A percentile compares a stretch with the other conserved stretches of the same genome.
These are phyloP conservation scores for Tricladium varicosporioides DNA, from an alignment of 2,329 filamentous ascomycete genomes.

Conservation along the genomic window DNA sequence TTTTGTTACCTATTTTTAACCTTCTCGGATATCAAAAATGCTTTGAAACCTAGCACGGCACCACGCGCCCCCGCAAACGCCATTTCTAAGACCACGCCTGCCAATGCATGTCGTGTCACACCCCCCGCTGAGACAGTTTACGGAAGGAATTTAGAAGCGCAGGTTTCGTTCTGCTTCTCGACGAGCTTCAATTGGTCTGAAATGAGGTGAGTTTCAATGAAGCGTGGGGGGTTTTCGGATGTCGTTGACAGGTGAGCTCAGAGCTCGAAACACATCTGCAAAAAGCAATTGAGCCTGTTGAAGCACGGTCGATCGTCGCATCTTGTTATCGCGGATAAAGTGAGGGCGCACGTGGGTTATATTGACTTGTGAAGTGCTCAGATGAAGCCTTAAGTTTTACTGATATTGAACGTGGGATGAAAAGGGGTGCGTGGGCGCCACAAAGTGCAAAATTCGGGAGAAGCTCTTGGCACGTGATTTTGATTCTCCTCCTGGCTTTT, in stretches of 20 bases:
- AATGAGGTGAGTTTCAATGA: neutral
- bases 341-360: constrained; percentile 4
- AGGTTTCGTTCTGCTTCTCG: neutral
- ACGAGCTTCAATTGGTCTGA: neutral
- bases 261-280: too few species aligned
- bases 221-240: neutral
- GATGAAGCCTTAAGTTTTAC: neutral
- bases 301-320: constrained; percentile 4
- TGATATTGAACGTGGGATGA: neutral
- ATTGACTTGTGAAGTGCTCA: constrained; percentile 4
- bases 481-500: neutral
- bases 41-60: neutral
- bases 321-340: constrained; percentile 5
- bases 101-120: neutral
- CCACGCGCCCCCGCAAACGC: neutral
- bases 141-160: neutral
- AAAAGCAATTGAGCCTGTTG: constrained; percentile 5
- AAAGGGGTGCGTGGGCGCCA: neutral
- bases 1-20: too few species aligned
- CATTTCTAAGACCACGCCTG: neutral
- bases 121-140: neutral
- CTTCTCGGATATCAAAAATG: neutral
- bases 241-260: neutral
- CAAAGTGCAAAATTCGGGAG: too few species aligned
- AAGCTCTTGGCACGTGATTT: too few species aligned